A percentile compares a stretch with the other conserved stretches of the same genome.
phyloP scores from a whole-genome alignment of 2,329 filamentous ascomycete genomes.

The Monosporascus sp. region DNA sequence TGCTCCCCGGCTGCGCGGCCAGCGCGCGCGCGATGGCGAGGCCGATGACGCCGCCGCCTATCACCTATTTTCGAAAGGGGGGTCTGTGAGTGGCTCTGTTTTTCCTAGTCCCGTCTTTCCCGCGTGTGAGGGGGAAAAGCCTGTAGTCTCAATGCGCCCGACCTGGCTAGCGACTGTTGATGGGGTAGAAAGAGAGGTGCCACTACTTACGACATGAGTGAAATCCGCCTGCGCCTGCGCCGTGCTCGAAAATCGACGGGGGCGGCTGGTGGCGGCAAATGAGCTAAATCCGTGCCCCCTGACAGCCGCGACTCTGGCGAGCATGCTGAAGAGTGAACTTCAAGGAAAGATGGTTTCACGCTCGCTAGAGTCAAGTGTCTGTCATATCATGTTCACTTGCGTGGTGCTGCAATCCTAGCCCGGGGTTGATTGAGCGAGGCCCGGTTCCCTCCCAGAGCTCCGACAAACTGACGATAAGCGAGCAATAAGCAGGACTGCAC shows the following conservation, averaged over 20 bases:
- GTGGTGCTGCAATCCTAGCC: too few species aligned
- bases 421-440: too few species aligned
- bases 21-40: constrained; percentile 73
- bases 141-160: background rate
- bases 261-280: background rate
- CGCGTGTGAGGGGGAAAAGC: background rate
- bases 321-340: too few species aligned
- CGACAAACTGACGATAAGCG: too few species aligned
- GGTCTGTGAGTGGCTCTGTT: background rate
- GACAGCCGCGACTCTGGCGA: background rate
- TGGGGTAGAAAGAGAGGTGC: constrained; percentile 1
- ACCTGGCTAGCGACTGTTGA: background rate
- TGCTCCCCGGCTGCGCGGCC: constrained; percentile 54
- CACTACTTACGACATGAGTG: constrained; percentile 29
- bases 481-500: too few species aligned
- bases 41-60: constrained; percentile 65
- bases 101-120: too few species aligned
- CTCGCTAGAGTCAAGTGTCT: too few species aligned
- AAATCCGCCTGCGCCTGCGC: constrained; percentile 26
- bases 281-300: background rate
- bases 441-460: too few species aligned
- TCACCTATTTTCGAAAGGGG: constrained; percentile 33
- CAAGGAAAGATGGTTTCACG: too few species aligned
- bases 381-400: too few species aligned
- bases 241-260: constrained; percentile 23